A percentile compares a stretch with the other conserved stretches of the same genome.
Evolutionary conservation across 208 protist genomes (phyloP).

Genomic region (Spongospora subterranea): DNA sequence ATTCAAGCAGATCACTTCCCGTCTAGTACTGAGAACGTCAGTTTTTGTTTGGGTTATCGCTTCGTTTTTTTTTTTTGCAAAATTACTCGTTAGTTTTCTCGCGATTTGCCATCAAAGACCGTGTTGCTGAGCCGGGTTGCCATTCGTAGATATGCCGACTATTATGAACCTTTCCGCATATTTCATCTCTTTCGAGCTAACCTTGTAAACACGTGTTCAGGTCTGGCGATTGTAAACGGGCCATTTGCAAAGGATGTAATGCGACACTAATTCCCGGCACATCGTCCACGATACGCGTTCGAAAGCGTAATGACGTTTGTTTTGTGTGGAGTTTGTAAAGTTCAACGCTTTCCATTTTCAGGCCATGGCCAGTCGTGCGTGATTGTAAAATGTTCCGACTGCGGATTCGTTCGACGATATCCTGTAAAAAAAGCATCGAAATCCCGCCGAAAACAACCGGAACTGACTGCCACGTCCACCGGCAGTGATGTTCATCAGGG

Average conservation of each 20-base stretch:
- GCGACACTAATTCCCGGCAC: background rate
- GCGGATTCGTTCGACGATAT: background rate
- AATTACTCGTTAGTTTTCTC: no score
- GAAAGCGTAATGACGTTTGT: background rate
- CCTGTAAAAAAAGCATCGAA: background rate
- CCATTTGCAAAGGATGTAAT: conserved; percentile 25
- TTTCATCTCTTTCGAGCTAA: background rate
- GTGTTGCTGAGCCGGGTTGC: no score
- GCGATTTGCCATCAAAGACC: no score
- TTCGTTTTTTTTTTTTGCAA: no score
- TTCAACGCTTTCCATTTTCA: background rate
- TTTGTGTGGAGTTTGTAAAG: background rate
- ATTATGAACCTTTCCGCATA: background rate
- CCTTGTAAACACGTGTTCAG: background rate
- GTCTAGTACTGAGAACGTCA: background rate
- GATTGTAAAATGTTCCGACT: background rate
- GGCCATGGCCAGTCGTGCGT: background rate
- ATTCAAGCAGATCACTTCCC: background rate
- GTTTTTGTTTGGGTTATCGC: no score
- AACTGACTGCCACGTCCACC: no score
- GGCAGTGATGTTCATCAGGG: no score
- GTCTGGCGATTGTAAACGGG: background rate
- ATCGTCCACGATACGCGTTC: background rate
- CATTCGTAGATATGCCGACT: no score
- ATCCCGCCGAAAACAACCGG: background rate